These are phyloP conservation scores for Exophiala sp. DNA, from an alignment of 2,329 filamentous ascomycete genomes.

Conservation along the genomic window DNA sequence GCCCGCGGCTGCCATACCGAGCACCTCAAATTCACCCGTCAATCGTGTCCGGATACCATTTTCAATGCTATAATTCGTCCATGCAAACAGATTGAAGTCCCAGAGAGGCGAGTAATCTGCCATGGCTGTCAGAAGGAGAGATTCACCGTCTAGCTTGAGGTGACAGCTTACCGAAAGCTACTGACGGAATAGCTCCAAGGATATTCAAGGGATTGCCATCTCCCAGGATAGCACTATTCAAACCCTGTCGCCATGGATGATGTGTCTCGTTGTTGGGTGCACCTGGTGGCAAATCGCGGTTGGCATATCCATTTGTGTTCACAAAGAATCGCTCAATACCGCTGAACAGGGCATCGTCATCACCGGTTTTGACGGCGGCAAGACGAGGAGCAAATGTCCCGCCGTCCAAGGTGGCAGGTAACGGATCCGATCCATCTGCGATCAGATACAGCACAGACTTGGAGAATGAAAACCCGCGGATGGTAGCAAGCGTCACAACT, in stretches of 20 bases:
- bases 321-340: conserved; percentile 1
- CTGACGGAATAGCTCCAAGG: neutral
- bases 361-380: neutral
- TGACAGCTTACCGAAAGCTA: neutral
- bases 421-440: conserved; percentile 1
- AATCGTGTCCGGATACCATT: neutral
- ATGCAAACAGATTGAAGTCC: neutral
- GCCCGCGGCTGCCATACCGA: neutral
- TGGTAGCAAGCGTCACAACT: neutral
- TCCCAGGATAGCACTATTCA: neutral
- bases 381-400: neutral
- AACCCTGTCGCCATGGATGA: neutral
- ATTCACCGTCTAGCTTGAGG: neutral
- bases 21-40: conserved; percentile 1
- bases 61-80: conserved; percentile 1
- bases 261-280: conserved; percentile 2
- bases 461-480: neutral
- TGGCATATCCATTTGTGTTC: neutral
- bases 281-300: neutral
- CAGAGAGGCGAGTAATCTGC: neutral
- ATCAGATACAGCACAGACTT: conserved; percentile 1
- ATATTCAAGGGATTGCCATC: neutral
- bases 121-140: conserved; percentile 1
- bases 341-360: neutral
- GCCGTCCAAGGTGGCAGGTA: neutral